Base-by-base conservation (phyloP, 306 rosid genomes). In the Dryas octopetala region DNA sequence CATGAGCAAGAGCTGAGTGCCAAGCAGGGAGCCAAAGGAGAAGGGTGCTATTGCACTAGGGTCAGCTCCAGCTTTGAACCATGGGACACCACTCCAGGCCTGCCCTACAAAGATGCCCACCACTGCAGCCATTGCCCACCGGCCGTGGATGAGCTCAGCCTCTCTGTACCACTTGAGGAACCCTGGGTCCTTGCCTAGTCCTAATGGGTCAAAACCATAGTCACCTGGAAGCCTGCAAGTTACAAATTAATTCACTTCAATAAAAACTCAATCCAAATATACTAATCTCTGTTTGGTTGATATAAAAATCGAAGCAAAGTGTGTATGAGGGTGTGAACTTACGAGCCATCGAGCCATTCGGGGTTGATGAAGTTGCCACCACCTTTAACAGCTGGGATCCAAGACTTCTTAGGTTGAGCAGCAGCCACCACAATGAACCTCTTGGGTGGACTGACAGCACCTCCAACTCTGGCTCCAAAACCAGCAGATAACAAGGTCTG, bases 261-360 rank as follows among this genome's bases (percentile, higher is more conserved):
- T 45, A 45, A 45, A 45, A 45, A 23, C 23, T 23, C 23, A 23
- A 23, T 23, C 23, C 23, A 23, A 23, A 23, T 23, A 23, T 23
- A 23, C 38, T 32, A 32, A 32, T 32, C 38, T 46, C 8, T 46
- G 4, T 46, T 5, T n/a, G 32, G 11, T 17, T 55, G 61, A 55
- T 7, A 63, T 41, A 50, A 41, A 8, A 32, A 32, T 32, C 38
- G 2, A 32, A 32, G 38, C 38, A 32, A 32, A 32, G 38, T 32
- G 38, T 32, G 38, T 32, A 32, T 32, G 38, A 32, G 38, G 38
- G 38, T 32, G 38, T 32, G 38, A 32, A 86, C 98, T 86, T 83
- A 95, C 99, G 99, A 95, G 90, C 99, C 99, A 72, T 95, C 99
- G 17, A 95, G 99, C 99, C 99, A 95, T 80, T 95, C 99, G 1